Evolutionary conservation across 805 yeast genomes (phyloP), one percentile per base, ranked within the genome.

Genomic region (Suhomyces sp.): DNA sequence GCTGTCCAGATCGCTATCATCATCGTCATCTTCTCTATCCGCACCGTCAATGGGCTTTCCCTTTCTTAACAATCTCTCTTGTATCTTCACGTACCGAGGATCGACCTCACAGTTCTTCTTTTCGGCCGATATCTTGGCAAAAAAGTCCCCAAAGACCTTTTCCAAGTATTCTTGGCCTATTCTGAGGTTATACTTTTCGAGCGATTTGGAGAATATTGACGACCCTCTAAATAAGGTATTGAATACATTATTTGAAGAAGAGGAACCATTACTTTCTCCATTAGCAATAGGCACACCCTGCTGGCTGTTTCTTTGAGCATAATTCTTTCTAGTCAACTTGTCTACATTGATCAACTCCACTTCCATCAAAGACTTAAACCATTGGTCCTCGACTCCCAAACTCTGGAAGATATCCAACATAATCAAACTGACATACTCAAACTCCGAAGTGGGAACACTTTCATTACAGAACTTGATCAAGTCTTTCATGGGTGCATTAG

Each of bases 121-220:
- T 50, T 83, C 83, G 0, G 72, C 62, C 0, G 79, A 69, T 2
- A 89, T 70, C 37, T 76, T 74, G 17, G 78, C 71, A 9, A 91
- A 80, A 55, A 89, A 82, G n/a, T 77, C 77, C 0, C 94, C 91
- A 50, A 93, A 77, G 3, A 88, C 82, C 57, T 80, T 80, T 52
- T 86, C 87, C 31, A 94, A 65, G 61, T 89, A 89, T 53, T 86
- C 91, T 53, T 82, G 86, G 0, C 98, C 98, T 17, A 86, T 76
- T 60, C 93, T 73, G 40, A 86, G 76, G 63, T 87, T 85, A 62
- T 84, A 90, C 53, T 81, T 77, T 60, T 93, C 99, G 50, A 92
- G 65, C 0, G 96, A 78, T 63, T 89, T 89, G 0, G 97, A 85
- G 54, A 94, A 75, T 4, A 93, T 76, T 1, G 96, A 84, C 51